Percentiles rank a stretch among this genome's conserved stretches.
phyloP scores from a whole-genome alignment of 2,329 filamentous ascomycete species.

The Zarea fungicola region DNA sequence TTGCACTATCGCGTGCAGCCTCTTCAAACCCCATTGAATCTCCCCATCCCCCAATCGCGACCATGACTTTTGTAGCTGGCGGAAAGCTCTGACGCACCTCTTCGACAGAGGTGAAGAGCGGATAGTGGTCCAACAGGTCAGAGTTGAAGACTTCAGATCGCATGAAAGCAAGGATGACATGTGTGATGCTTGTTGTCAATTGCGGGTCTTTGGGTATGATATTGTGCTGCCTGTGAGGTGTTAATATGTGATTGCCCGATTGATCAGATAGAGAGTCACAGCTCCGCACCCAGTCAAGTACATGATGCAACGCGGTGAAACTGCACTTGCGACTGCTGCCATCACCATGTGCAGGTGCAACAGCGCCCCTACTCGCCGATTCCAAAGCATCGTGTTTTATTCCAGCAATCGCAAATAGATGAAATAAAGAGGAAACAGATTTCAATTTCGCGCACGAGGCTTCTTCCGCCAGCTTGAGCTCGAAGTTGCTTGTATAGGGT shows the following conservation, averaged over 20 bases:
- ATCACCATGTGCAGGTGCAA: background rate
- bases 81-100: conserved; percentile 44
- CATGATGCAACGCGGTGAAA: conserved; percentile 21
- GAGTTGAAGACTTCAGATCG: conserved; percentile 47
- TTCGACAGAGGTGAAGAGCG: conserved; percentile 48
- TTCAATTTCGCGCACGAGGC: background rate
- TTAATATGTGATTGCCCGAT: background rate
- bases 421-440: background rate
- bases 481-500: background rate
- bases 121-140: conserved; percentile 34
- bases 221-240: conserved; percentile 39
- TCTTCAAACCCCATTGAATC: conserved; percentile 58
- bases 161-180: conserved; percentile 56
- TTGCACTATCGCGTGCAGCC: conserved; percentile 47
- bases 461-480: background rate
- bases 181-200: conserved; percentile 43
- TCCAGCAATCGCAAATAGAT: background rate
- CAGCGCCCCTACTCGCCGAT: background rate
- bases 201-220: conserved; percentile 31
- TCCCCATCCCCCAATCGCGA: conserved; percentile 73
- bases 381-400: background rate
- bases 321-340: background rate
- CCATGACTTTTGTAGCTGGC: conserved; percentile 54
- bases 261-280: background rate
- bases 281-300: conserved; percentile 48